Evolutionary conservation across 208 protist genomes (phyloP), one percentile per base, ranked within the genome.

Genomic region (Crithidia brevicula): DNA sequence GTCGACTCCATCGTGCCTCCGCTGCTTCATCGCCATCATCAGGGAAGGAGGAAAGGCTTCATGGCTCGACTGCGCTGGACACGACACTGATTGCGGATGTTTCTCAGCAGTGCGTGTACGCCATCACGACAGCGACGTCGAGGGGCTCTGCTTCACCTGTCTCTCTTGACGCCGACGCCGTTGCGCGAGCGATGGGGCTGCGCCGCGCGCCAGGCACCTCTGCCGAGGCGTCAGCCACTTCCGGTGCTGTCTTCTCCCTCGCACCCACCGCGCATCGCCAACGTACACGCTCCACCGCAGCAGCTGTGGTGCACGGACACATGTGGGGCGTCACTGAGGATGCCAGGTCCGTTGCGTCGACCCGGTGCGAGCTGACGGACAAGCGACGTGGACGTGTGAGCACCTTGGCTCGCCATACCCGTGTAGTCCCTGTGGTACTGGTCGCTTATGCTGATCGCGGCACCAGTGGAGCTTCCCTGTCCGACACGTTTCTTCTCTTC

Each of bases 61-160:
- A 30, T n/a, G 28, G 8, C 22, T 45, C 58, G 3, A 28, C 50
- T 11, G 27, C 60, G 65, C 42, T 56, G 63, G 23, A 15, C 38
- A 36, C 27, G 13, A 50, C 73, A 3, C 62, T 89, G 47, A 33
- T 89, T 0, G 61, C 66, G 10, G 83, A 89, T 23, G 56, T 79
- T 1, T 83, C 79, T 1, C 65, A 83, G 23, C 59, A 77, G 13
- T 89, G 79, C 58, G 73, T 89, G 43, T 88, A 88, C 74, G 6
- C 22, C 9, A 25, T 85, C 42, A 23, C 42, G 20, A 33, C 33
- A 42, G 25, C 20, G 11, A 13, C 15, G 50, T 18, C 40, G 20
- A 16, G 38, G 4, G 8, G 36, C 18, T 7, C 27, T 6, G 18
- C 23, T 6, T 54, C 28, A 3, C 4, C 53, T 11, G n/a, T 36